phyloP scores from a whole-genome alignment of 148 eudicot genomes.

The Rhododendron williamsianum region DNA sequence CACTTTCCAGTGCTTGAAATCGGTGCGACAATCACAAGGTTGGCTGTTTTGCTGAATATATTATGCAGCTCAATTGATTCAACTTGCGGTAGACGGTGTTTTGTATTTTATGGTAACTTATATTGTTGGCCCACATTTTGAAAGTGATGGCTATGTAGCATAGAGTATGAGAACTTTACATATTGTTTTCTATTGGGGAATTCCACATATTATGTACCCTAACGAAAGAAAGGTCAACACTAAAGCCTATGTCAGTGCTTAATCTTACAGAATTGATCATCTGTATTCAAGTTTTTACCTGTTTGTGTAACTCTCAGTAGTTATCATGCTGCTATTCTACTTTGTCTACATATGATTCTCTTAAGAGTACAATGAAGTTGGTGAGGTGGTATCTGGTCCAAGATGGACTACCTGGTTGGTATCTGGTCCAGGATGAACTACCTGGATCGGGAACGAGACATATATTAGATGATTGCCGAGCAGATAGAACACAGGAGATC shows the following conservation, averaged over 20 bases:
- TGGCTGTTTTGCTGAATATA: not conserved
- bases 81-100: not conserved
- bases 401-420: not conserved
- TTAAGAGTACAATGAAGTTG: not conserved
- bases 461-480: not conserved
- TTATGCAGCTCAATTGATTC: not conserved
- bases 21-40: not conserved
- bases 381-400: not conserved
- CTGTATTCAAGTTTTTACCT: not conserved
- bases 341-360: not conserved
- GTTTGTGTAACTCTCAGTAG: not conserved
- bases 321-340: not conserved
- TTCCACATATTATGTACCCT: not conserved
- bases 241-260: not conserved
- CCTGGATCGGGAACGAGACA: not conserved
- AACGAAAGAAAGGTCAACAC: not conserved
- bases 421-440: not conserved
- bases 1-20: not conserved
- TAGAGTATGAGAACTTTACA: not conserved
- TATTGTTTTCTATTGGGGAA: not conserved
- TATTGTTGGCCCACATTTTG: conserved; percentile 6
- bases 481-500: not conserved
- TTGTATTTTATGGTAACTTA: not conserved
- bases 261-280: not conserved
- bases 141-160: not conserved